These are phyloP conservation scores for Dactylorhiza incarnata DNA, from an alignment of 106 monocot genomes.

Conservation along the genomic window DNA sequence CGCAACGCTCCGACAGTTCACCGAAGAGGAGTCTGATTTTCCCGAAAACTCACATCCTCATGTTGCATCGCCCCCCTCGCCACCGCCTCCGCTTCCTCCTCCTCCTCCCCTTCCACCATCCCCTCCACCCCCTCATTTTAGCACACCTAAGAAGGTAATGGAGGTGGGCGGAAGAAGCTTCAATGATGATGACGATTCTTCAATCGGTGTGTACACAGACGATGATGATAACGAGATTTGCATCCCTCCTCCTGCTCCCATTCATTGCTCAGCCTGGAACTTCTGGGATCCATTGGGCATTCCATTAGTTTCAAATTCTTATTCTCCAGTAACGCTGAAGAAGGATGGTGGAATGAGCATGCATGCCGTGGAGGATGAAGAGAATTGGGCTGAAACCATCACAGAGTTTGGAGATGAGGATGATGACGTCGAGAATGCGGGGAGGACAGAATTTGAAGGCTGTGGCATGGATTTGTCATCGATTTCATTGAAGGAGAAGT, in stretches of 20 bases:
- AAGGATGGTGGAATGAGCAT: slow-evolving; percentile 5
- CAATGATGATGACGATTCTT: slow-evolving; percentile 10
- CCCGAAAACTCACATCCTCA: slow-evolving; percentile 4
- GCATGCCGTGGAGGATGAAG: slow-evolving; percentile 22
- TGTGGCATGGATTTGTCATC: slow-evolving; percentile 9
- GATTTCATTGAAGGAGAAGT: slow-evolving; percentile 15
- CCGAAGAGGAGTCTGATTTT: slow-evolving; percentile 35
- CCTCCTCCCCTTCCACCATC: slow-evolving; percentile 23
- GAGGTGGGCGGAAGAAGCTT: slow-evolving; percentile 7
- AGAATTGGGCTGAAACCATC: slow-evolving; percentile 57
- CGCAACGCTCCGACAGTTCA: slow-evolving; percentile 62
- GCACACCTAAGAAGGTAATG: slow-evolving; percentile 5
- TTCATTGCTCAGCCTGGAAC: slow-evolving; percentile 29
- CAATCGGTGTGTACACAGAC: slow-evolving; percentile 5
- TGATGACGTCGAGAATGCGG: slow-evolving; percentile 8
- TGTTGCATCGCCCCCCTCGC: slow-evolving; percentile 22
- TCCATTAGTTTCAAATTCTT: slow-evolving; percentile 17
- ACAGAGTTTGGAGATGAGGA: slow-evolving; percentile 50
- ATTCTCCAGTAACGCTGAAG: slow-evolving; percentile 22
- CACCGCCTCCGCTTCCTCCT: slow-evolving; percentile 33
- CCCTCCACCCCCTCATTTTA: slow-evolving; percentile 26
- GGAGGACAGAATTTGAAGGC: background rate
- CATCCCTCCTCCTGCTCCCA: slow-evolving; percentile 42
- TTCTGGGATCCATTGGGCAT: slow-evolving; percentile 48
- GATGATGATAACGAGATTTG: slow-evolving; percentile 26